Evolutionary conservation across 129 eudicot species (phyloP).

Genomic region (Flaveria brownii): DNA sequence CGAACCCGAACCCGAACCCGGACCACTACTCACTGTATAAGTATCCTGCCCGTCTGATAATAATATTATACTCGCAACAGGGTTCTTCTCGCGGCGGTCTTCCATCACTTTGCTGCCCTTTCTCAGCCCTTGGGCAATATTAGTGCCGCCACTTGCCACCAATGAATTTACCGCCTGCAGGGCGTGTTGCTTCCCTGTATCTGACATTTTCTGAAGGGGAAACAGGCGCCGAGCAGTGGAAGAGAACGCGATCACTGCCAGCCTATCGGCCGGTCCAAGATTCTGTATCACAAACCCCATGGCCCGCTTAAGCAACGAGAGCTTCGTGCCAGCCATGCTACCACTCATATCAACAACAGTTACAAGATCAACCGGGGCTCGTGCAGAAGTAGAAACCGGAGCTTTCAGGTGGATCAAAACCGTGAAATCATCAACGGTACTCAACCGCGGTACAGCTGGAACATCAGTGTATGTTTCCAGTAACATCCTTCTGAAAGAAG

Average conservation of each 20-base stretch:
- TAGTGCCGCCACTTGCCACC: constrained; percentile 79
- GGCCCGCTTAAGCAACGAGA: constrained; percentile 80
- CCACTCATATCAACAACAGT: constrained; percentile 93
- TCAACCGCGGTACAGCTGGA: constrained; percentile 45
- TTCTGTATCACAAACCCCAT: constrained; percentile 89
- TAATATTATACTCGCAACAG: constrained; percentile 74
- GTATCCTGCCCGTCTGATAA: constrained; percentile 92
- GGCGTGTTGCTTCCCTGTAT: constrained; percentile 61
- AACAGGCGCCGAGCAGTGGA: constrained; percentile 80
- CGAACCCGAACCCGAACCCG: background rate
- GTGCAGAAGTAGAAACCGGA: constrained; percentile 53
- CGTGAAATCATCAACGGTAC: constrained; percentile 40
- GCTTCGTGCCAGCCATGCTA: constrained; percentile 88
- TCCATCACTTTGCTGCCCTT: constrained; percentile 74
- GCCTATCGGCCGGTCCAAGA: constrained; percentile 73
- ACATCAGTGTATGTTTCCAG: constrained; percentile 61
- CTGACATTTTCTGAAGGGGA: constrained; percentile 75
- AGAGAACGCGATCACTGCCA: constrained; percentile 77
- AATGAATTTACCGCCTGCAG: constrained; percentile 71
- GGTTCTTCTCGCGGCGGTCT: constrained; percentile 71
- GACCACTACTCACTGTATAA: constrained; percentile 38
- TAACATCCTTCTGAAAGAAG: constrained; percentile 34
- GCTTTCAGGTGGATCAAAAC: constrained; percentile 70
- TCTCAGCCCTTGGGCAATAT: constrained; percentile 78
- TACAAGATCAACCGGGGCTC: constrained; percentile 83